Conservation (phyloP, 2,329 filamentous ascomycete genomes). For the Nemania abortiva region DNA sequence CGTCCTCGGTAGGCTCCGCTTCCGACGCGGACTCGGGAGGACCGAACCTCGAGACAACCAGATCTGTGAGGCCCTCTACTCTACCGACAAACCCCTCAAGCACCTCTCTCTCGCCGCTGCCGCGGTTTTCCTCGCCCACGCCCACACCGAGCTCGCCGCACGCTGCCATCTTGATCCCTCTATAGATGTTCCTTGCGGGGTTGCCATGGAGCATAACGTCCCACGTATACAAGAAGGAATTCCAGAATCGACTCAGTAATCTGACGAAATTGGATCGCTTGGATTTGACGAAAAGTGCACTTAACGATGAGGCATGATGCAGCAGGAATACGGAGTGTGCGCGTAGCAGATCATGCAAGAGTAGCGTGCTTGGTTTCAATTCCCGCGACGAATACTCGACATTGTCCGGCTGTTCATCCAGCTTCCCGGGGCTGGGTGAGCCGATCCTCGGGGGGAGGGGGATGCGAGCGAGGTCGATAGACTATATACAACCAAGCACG, state of each 20-base stretch:
- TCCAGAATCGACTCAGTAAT: conserved; percentile 85
- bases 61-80: conserved; percentile 86
- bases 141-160: conserved; percentile 93
- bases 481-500: conserved; percentile 60
- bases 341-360: conserved; percentile 83
- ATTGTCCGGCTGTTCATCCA: conserved; percentile 57
- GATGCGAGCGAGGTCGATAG: conserved; percentile 81
- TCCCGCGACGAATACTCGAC: conserved; percentile 91
- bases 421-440: conserved; percentile 52
- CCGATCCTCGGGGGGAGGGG: conserved; percentile 69
- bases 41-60: conserved; percentile 89
- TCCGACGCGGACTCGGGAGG: conserved; percentile 48
- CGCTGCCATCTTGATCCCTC: conserved; percentile 87
- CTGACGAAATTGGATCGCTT: conserved; percentile 77
- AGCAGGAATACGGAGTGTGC: conserved; percentile 88
- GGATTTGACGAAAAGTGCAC: conserved; percentile 74
- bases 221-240: conserved; percentile 77
- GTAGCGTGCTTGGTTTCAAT: conserved; percentile 82
- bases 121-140: conserved; percentile 94
- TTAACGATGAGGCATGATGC: conserved; percentile 83
- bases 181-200: conserved; percentile 81
- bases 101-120: conserved; percentile 92
- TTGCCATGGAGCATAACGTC: conserved; percentile 92
- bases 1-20: conserved; percentile 51
- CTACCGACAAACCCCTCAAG: conserved; percentile 86